A percentile compares a stretch with the other conserved stretches of the same genome.
Evolutionary conservation across 768 basidiomycete species (phyloP).

Genomic region (Russula vinacea): DNA sequence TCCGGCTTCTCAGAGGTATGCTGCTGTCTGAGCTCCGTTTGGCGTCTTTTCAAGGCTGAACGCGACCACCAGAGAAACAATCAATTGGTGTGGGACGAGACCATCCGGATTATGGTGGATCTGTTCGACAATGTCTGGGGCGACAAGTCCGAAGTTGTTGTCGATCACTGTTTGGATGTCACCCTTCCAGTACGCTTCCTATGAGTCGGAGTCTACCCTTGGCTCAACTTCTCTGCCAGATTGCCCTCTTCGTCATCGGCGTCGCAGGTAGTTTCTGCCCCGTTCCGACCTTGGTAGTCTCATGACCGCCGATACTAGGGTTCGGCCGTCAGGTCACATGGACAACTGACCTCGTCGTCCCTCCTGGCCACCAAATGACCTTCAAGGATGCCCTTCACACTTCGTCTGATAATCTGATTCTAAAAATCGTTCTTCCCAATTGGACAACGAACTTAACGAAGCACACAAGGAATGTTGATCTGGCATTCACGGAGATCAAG

Average conservation of each 20-base stretch:
- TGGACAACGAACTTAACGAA: conserved; percentile 42
- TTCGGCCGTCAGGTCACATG: conserved; percentile 53
- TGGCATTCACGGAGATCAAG: conserved; percentile 46
- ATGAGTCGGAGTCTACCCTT: no score
- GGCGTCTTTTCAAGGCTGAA: neutral
- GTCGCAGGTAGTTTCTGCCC: conserved; percentile 40
- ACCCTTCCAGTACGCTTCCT: conserved; percentile 47
- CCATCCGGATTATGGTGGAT: conserved; percentile 35
- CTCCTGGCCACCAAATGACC: conserved; percentile 46
- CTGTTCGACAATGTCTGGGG: conserved; percentile 48
- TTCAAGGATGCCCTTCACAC: conserved; percentile 50
- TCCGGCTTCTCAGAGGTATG: conserved; percentile 64
- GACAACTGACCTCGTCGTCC: conserved; percentile 43
- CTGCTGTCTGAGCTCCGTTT: neutral
- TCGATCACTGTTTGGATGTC: conserved; percentile 50
- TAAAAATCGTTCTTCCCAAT: conserved; percentile 42
- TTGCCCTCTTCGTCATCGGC: conserved; percentile 55
- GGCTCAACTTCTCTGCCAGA: conserved; percentile 36
- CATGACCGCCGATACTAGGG: conserved; percentile 29
- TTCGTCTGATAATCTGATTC: conserved; percentile 40
- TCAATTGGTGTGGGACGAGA: conserved; percentile 42
- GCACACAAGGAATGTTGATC: conserved; percentile 34
- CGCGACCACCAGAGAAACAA: conserved; percentile 36
- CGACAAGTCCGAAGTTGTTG: conserved; percentile 39
- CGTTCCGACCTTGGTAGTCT: neutral